Evolutionary conservation across 2,329 filamentous ascomycete genomes (phyloP), one percentile per base, ranked within the genome.

Genomic region (Hymenotorrendiella dingleyae): DNA sequence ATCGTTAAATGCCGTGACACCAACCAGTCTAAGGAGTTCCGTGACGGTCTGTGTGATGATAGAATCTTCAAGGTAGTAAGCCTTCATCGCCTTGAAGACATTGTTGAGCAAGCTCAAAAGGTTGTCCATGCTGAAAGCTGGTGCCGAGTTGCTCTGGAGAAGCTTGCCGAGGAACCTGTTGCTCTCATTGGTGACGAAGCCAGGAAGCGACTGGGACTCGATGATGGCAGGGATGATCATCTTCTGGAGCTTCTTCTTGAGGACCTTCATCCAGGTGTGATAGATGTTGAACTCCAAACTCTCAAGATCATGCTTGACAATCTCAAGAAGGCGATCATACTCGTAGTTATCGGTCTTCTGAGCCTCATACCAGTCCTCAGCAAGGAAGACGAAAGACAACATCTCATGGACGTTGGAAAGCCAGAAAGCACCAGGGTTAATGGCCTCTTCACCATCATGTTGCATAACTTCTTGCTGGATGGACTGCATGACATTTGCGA

Each of bases 191-290:
- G 93, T 98, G 54, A 98, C 93, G 65, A 98, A 98, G 55, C 93
- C 93, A 39, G 93, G 93, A 49, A 98, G 80, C 19, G 93, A 97
- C 66, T 98, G 93, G 36, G 91, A 97, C 66, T 98, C 93, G 60
- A 98, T 98, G 64, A 98, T 98, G 43, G 93, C 93, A 1, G 93
- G 93, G 40, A 98, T 94, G 60, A 98, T 94, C 93, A 98, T 98
- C 78, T 97, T 97, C 60, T 94, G 88, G 51, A 98, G 76, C 71
- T 94, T 95, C 80, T 96, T 96, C 78, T 98, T 98, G 61, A 98
- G 72, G 44, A 96, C 87, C 75, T 98, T 98, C 93, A 98, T 98
- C 93, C 93, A 98, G 20, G 93, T 98, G 69, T 98, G 93, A 68
- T 98, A 98, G 59, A 98, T 98, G 72, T 98, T 98, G 74, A 98